Conservation (phyloP, 1,284 basidiomycete genomes). For the Malassezia restricta region DNA sequence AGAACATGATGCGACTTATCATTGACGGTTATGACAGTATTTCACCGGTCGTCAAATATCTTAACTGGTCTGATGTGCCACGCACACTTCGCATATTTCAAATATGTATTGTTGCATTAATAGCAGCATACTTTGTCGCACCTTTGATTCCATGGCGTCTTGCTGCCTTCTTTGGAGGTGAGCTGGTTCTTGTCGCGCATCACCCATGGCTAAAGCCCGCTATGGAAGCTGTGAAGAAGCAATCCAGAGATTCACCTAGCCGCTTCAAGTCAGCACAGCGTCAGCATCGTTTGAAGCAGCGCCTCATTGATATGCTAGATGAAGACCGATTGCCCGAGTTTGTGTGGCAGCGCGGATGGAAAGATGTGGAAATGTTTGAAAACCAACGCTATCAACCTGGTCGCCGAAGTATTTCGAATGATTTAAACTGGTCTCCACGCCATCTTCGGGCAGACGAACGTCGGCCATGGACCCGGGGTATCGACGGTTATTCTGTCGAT, state of each 20-base stretch:
- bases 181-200: constrained; percentile 33
- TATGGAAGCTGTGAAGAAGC: constrained; percentile 23
- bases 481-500: constrained; percentile 30
- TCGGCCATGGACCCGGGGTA: constrained; percentile 34
- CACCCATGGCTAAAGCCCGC: constrained; percentile 43
- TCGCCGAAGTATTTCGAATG: constrained; percentile 15
- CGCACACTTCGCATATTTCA: constrained; percentile 39
- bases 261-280: constrained; percentile 18
- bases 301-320: constrained; percentile 22
- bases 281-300: constrained; percentile 19
- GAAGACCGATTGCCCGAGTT: constrained; percentile 36
- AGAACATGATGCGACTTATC: constrained; percentile 46
- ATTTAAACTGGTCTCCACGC: constrained; percentile 24
- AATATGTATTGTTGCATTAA: constrained; percentile 27
- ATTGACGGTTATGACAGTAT: constrained; percentile 41
- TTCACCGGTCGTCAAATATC: constrained; percentile 34
- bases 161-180: constrained; percentile 38
- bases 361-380: constrained; percentile 41
- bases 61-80: constrained; percentile 44
- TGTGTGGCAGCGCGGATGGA: constrained; percentile 40
- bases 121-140: constrained; percentile 33
- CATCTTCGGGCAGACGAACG: constrained; percentile 26
- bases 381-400: constrained; percentile 26
- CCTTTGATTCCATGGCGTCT: constrained; percentile 37
- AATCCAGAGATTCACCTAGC: neutral